Evolutionary conservation across 2,329 filamentous ascomycete species (phyloP).

Genomic region (Ophiosphaerella herpotricha): DNA sequence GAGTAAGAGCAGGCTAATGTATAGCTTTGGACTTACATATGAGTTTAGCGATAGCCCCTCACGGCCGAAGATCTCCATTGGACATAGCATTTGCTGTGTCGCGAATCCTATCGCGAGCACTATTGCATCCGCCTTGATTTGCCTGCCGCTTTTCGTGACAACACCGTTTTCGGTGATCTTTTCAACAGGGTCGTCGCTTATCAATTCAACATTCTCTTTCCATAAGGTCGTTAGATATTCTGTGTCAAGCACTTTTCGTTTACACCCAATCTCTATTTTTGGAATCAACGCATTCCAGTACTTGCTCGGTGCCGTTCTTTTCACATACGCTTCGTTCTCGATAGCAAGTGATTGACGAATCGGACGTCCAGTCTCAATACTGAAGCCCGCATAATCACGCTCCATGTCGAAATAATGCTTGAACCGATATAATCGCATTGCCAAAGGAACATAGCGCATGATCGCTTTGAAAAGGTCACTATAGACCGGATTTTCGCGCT

Average conservation of each 20-base stretch:
- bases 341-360: constrained; percentile 45
- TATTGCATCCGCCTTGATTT: constrained; percentile 52
- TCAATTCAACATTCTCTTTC: constrained; percentile 50
- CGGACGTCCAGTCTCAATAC: constrained; percentile 43
- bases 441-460: constrained; percentile 53
- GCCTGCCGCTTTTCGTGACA: constrained; percentile 44
- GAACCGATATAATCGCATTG: constrained; percentile 52
- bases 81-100: constrained; percentile 53
- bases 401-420: constrained; percentile 52
- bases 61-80: constrained; percentile 53
- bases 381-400: constrained; percentile 50
- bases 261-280: constrained; percentile 54
- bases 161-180: constrained; percentile 47
- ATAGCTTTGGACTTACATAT: constrained; percentile 31
- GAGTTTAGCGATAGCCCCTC: constrained; percentile 47
- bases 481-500: constrained; percentile 52
- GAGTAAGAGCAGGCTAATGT: background rate
- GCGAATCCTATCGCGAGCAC: constrained; percentile 57
- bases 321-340: constrained; percentile 51
- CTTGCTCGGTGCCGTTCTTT: constrained; percentile 47
- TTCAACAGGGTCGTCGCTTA: constrained; percentile 48
- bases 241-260: constrained; percentile 55
- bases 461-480: constrained; percentile 47
- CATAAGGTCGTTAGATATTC: constrained; percentile 53
- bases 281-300: constrained; percentile 53